phyloP scores from a whole-genome alignment of 2,329 filamentous ascomycete genomes.

The Aspergillus flavus region DNA sequence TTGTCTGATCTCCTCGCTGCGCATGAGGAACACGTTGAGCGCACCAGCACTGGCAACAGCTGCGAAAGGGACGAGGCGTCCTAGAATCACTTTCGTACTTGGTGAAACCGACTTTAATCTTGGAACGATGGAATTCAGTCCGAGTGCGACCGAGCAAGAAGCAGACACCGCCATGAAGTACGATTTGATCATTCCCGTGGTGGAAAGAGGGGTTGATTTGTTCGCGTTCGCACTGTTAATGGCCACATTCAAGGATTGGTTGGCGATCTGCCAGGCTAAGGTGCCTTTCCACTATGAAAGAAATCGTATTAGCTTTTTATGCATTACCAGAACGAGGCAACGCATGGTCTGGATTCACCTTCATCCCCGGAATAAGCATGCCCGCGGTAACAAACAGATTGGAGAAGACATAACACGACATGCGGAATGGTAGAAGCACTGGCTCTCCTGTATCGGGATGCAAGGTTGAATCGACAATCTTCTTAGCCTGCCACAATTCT shows the following conservation, averaged over 20 bases:
- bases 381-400: slow-evolving; percentile 1
- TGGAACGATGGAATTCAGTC: background rate
- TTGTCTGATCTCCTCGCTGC: background rate
- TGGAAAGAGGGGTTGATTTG: background rate
- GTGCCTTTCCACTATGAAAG: background rate
- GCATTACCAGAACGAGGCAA: background rate
- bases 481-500: background rate
- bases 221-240: slow-evolving; percentile 1
- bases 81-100: background rate
- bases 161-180: background rate
- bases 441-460: slow-evolving; percentile 1
- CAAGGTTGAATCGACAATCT: background rate
- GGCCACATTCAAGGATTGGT: background rate
- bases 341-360: background rate
- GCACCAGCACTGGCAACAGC: slow-evolving; percentile 1
- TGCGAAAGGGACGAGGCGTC: background rate
- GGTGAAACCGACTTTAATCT: background rate
- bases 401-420: slow-evolving; percentile 4
- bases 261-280: background rate
- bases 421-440: background rate
- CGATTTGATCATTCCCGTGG: background rate
- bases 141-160: slow-evolving; percentile 2
- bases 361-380: background rate
- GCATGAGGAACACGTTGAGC: slow-evolving; percentile 2
- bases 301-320: background rate